Conservation (phyloP, 768 basidiomycete species). For the Suillus spraguei region DNA sequence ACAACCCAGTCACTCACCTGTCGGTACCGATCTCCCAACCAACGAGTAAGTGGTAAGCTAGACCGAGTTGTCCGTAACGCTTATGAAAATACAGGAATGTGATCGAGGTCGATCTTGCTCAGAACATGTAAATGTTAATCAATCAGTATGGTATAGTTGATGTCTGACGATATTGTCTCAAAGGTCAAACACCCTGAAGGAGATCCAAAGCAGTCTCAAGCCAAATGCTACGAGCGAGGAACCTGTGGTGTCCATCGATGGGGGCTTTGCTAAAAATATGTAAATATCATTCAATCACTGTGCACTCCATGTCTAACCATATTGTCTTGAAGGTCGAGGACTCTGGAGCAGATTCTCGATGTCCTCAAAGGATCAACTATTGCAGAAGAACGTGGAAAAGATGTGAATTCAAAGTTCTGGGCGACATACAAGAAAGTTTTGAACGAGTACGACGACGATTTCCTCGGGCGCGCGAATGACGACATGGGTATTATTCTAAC, state of each 20-base stretch:
- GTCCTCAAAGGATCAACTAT: not conserved
- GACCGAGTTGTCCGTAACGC: not conserved
- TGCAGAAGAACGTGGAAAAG: slow-evolving; percentile 1
- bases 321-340: not conserved
- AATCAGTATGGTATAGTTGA: not conserved
- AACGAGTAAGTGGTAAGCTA: not conserved
- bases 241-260: not conserved
- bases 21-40: not conserved
- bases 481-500: slow-evolving; percentile 8
- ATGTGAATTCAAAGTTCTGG: slow-evolving; percentile 4
- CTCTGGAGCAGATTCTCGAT: not conserved
- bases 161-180: not conserved
- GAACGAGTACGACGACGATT: not conserved
- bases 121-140: not conserved
- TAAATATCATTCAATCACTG: not conserved
- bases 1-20: not conserved
- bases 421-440: slow-evolving; percentile 4
- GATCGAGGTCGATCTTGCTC: not conserved
- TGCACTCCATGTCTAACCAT: not conserved
- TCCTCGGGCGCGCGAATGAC: not conserved
- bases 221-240: not conserved
- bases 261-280: not conserved
- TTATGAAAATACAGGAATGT: not conserved
- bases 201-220: not conserved
- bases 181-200: not conserved